A percentile compares a stretch with the other conserved stretches of the same genome.
Evolutionary conservation across 148 eudicot genomes (phyloP).

Genomic region (Fagopyrum tataricum): DNA sequence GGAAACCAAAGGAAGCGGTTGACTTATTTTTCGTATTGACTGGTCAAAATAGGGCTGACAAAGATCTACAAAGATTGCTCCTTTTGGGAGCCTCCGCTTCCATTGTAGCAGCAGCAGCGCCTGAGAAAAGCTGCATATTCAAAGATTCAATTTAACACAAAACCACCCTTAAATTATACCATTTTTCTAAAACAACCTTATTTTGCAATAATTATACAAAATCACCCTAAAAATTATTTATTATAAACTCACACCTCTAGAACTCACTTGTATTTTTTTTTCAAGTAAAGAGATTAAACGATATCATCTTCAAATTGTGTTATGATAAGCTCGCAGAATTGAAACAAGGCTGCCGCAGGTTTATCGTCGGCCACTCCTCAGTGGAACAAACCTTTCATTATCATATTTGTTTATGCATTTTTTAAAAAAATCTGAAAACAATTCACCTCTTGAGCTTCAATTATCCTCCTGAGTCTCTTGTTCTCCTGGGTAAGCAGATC

Average conservation of each 20-base stretch:
- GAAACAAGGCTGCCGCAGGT: no score
- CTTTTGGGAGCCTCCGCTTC: conserved; percentile 22
- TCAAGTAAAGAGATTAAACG: no score
- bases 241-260: background rate
- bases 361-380: no score
- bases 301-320: no score
- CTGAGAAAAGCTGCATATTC: conserved; percentile 20
- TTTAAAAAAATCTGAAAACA: no score
- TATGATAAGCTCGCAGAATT: no score
- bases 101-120: conserved; percentile 12
- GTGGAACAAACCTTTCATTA: background rate
- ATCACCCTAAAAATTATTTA: background rate
- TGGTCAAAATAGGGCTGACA: conserved; percentile 43
- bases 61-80: conserved; percentile 27
- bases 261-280: no score
- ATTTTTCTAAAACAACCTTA: background rate
- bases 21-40: background rate
- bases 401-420: no score
- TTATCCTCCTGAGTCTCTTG: conserved; percentile 38
- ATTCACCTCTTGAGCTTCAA: conserved; percentile 27
- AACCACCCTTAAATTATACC: background rate
- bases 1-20: no score
- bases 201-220: background rate
- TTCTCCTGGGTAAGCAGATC: conserved; percentile 43
- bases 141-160: background rate